Base-by-base conservation (phyloP, 2,329 filamentous ascomycete species). In the Capronia americana region DNA sequence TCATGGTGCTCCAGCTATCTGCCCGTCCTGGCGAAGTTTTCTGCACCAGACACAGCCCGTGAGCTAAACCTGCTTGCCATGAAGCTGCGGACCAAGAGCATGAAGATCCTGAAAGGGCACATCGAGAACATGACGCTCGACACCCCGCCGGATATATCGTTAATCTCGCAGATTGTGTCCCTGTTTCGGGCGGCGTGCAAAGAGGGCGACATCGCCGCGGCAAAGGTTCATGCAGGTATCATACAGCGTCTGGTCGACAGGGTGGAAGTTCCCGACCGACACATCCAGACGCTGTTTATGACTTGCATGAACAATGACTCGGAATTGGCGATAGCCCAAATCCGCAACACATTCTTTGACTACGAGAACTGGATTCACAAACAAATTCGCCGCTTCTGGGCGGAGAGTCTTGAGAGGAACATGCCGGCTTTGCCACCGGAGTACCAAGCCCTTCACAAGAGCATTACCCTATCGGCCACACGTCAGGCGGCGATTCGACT, bases 271-370 rank as follows among this genome's bases (percentile, higher is more conserved):
- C 17, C 32, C 17, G 38, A 48, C 38, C 23, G 30, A 10, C 57
- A 65, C 41, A 61, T 65, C 20, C 63, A 30, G 7, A 58, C 55
- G 5, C 44, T 65, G 8, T 65, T 65, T 41, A 61, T 58, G 46
- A 65, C 63, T 6, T 41, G 61, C n/a, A 59, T 65, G 50, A 65
- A 60, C 51, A 65, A 65, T 28, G 63, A 65, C 51, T 46, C 38
- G 20, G 63, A 65, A 41, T 20, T 65, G 8, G 63, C 57, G 26
- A 38, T 65, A 26, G 61, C 63, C 12, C 44, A 61, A 14, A 61
- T 65, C 50, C 57, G 50, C 5, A 38, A 61, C 50, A 61, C 63
- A 12, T 61, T 65, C 44, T 65, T 65, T 30, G 58, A 61, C 23
- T 65, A 56, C 30, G 57, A 65, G 28, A 38, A 46, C 38, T 65